Evolutionary conservation across 768 basidiomycete genomes (phyloP).

Genomic region (Rhodotorula taiwanensis): DNA sequence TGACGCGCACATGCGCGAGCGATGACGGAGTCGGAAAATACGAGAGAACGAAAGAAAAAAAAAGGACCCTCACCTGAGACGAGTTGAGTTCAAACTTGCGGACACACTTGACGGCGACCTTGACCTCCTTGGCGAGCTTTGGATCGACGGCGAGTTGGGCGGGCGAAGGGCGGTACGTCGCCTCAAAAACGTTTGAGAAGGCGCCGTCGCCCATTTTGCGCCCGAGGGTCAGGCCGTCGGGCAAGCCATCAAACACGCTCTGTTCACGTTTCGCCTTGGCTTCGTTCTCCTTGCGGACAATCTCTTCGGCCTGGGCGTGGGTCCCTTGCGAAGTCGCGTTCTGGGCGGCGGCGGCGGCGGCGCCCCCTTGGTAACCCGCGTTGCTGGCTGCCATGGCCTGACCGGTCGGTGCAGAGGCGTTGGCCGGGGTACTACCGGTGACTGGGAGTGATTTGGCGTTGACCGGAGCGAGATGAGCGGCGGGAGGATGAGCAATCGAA

Average conservation of each 20-base stretch:
- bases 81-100: slow-evolving; percentile 87
- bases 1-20: not conserved
- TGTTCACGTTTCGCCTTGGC: slow-evolving; percentile 21
- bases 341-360: not conserved
- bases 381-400: not conserved
- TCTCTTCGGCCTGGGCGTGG: slow-evolving; percentile 13
- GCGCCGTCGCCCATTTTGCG: slow-evolving; percentile 60
- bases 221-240: slow-evolving; percentile 34
- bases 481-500: no score
- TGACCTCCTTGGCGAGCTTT: slow-evolving; percentile 63
- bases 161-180: slow-evolving; percentile 42
- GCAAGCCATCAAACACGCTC: slow-evolving; percentile 23
- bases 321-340: not conserved
- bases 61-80: slow-evolving; percentile 63
- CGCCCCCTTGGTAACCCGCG: not conserved
- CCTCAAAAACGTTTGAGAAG: slow-evolving; percentile 98
- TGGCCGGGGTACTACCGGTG: not conserved
- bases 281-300: slow-evolving; percentile 28
- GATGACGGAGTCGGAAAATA: no score
- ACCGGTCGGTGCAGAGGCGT: not conserved
- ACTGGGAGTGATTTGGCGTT: slow-evolving; percentile 14
- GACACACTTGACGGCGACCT: slow-evolving; percentile 76
- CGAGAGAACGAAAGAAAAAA: not conserved
- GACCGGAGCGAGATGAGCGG: not conserved
- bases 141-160: slow-evolving; percentile 53